These are phyloP conservation scores for Metarhizium sp. DNA, from an alignment of 2,329 filamentous ascomycete species.

Conservation along the genomic window DNA sequence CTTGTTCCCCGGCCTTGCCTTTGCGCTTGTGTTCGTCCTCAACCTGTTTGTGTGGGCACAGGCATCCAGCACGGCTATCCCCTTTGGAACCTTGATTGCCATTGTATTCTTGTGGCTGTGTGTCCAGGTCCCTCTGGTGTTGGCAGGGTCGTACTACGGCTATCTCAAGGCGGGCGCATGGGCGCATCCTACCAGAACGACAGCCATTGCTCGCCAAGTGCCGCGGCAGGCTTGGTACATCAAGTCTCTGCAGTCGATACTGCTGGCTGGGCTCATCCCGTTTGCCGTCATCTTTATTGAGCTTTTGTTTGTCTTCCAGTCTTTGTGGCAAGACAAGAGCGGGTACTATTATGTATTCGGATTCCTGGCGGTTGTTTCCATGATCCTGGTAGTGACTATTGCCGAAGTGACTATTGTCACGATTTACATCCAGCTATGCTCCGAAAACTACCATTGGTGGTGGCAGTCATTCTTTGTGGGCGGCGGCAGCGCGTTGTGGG, in stretches of 20 bases:
- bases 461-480: slow-evolving; percentile 82
- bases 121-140: slow-evolving; percentile 78
- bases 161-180: slow-evolving; percentile 58
- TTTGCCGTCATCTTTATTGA: slow-evolving; percentile 87
- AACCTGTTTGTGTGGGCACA: slow-evolving; percentile 89
- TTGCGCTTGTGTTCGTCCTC: slow-evolving; percentile 65
- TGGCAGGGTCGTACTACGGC: slow-evolving; percentile 69
- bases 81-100: slow-evolving; percentile 67
- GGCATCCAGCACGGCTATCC: slow-evolving; percentile 78
- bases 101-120: slow-evolving; percentile 73
- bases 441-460: slow-evolving; percentile 88
- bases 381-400: slow-evolving; percentile 66
- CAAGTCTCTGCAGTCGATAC: slow-evolving; percentile 49
- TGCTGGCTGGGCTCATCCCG: slow-evolving; percentile 69
- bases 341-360: slow-evolving; percentile 91
- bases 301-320: slow-evolving; percentile 78
- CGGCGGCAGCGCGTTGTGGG: slow-evolving; percentile 67
- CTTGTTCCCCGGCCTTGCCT: slow-evolving; percentile 70
- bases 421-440: slow-evolving; percentile 73
- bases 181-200: slow-evolving; percentile 76
- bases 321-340: slow-evolving; percentile 81
- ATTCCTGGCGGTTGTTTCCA: slow-evolving; percentile 65
- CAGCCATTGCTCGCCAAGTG: slow-evolving; percentile 60
- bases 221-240: slow-evolving; percentile 70
- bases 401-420: slow-evolving; percentile 77